phyloP scores from a whole-genome alignment of 129 eudicot species.

The Logfia minima region DNA sequence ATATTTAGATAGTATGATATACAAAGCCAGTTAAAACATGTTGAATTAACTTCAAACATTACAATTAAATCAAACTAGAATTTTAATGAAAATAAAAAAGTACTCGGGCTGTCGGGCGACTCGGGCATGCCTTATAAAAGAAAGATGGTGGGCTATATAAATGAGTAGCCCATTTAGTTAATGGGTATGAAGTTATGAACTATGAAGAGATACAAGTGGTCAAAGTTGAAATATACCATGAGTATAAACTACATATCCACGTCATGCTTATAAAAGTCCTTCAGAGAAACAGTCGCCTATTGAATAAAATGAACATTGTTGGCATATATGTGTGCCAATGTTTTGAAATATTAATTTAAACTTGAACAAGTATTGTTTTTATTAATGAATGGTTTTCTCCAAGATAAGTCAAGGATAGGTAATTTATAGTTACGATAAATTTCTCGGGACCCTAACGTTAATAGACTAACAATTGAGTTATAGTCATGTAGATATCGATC shows the following conservation, averaged over 20 bases:
- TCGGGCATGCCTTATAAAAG: neutral
- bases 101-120: no score
- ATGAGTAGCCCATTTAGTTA: conserved; percentile 1
- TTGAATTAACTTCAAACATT: neutral
- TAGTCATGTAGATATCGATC: no score
- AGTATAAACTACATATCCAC: conserved; percentile 1
- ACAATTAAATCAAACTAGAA: no score
- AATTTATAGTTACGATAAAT: no score
- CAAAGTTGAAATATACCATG: neutral
- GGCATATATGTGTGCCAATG: neutral
- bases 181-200: neutral
- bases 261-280: neutral
- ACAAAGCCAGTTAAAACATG: neutral
- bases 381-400: no score
- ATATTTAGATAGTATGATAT: neutral
- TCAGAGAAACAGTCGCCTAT: neutral
- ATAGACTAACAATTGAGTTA: no score
- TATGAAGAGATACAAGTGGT: conserved; percentile 1
- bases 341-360: neutral
- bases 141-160: neutral
- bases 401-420: no score
- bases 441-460: no score
- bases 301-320: neutral
- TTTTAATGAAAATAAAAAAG: neutral
- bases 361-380: neutral